These are phyloP conservation scores for Penicillium digitatum DNA, from an alignment of 2,329 filamentous ascomycete species.

Conservation along the genomic window DNA sequence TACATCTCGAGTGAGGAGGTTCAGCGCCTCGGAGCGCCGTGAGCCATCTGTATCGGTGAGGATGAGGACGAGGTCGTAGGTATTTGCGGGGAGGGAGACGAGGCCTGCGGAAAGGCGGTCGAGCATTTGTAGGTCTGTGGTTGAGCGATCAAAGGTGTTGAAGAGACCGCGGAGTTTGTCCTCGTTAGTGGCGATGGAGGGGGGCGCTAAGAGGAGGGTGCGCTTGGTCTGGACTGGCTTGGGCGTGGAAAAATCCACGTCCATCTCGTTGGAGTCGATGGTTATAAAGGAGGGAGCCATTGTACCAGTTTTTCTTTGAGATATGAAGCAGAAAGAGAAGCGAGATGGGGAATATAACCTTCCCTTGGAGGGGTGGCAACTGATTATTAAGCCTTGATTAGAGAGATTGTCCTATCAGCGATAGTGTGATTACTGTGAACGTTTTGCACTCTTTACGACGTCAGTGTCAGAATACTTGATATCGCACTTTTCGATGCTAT, in stretches of 20 bases:
- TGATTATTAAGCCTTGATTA: slow-evolving; percentile 3
- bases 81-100: slow-evolving; percentile 67
- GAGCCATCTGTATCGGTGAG: slow-evolving; percentile 73
- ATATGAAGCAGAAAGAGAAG: background rate
- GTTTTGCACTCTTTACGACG: background rate
- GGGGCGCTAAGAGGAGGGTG: slow-evolving; percentile 83
- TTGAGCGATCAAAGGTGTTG: slow-evolving; percentile 65
- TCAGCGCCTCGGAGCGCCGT: slow-evolving; percentile 57
- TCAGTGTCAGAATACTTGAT: background rate
- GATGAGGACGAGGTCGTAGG: slow-evolving; percentile 81
- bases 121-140: slow-evolving; percentile 94
- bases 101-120: slow-evolving; percentile 82
- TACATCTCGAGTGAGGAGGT: slow-evolving; percentile 63
- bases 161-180: slow-evolving; percentile 70
- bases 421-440: background rate
- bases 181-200: slow-evolving; percentile 81
- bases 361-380: slow-evolving; percentile 21
- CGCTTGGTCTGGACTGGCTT: slow-evolving; percentile 40
- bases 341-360: slow-evolving; percentile 5
- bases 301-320: slow-evolving; percentile 4
- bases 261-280: slow-evolving; percentile 52
- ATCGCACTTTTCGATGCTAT: background rate
- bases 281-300: slow-evolving; percentile 43
- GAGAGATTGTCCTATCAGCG: slow-evolving; percentile 3
- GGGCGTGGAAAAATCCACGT: slow-evolving; percentile 46